Base-by-base conservation (phyloP, 495 filamentous ascomycete species). In the Choiromyces venosus region DNA sequence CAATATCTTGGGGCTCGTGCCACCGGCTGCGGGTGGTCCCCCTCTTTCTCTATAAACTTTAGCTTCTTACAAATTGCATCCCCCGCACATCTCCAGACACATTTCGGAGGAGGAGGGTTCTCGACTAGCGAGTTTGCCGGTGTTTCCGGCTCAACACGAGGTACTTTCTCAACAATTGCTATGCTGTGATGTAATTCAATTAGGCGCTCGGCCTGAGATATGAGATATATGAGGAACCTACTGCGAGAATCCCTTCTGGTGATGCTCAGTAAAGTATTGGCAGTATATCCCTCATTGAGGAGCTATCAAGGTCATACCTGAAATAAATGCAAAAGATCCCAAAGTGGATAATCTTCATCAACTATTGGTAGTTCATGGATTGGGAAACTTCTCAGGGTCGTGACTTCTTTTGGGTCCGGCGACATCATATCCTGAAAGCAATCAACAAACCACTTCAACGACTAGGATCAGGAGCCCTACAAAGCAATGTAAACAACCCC, bases 321-420 rank as follows among this genome's bases (percentile, higher is more conserved):
- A 12, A 77, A 77, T 67, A 77, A 70, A 38, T 38, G 75, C 19
- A 77, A 66, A 37, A 77, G 75, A 37, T 77, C 74, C 75, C 75
- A 76, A 69, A 77, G 75, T n/a, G 75, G 75, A 44, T 69, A 77
- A 46, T 77, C 66, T 42, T 73, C 75, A 29, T 56, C 36, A 6
- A 77, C 67, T 46, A 77, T 67, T 1, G 75, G 75, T 21, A 77
- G 18, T 21, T 68, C 72, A 19, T 77, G 75, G 18, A 77, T n/a
- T 29, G 75, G 75, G 25, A 77, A 69, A n/a, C 65, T 38, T 64
- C 72, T 77, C 33, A 77, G 69, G 0, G 75, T 77, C n/a, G 75
- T 73, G 71, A 77, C 71, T 69, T 77, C 73, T 64, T 72, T 67
- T 14, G 69, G 42, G 67, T 76, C 68, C 18, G 76, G 69, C 65